Conservation (phyloP, 2,329 filamentous ascomycete species). For the Verticillium isaacii region DNA sequence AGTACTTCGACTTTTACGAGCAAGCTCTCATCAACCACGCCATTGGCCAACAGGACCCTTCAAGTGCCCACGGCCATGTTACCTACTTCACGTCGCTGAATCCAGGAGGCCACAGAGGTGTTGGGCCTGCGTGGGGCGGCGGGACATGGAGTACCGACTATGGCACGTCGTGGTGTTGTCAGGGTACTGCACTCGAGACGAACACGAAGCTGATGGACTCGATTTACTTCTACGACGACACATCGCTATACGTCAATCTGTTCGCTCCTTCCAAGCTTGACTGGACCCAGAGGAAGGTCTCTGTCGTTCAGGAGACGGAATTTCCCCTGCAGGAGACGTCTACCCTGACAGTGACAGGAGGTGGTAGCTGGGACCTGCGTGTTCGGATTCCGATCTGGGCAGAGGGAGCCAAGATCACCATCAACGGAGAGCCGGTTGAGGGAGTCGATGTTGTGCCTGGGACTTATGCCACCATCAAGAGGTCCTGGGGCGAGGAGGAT, state of each 20-base stretch:
- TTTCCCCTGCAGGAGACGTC: constrained; percentile 36
- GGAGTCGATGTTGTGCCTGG: constrained; percentile 24
- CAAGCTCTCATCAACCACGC: constrained; percentile 44
- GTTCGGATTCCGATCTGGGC: constrained; percentile 46
- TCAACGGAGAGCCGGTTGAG: constrained; percentile 32
- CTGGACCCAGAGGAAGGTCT: constrained; percentile 35
- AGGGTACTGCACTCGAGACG: constrained; percentile 45
- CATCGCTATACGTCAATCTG: constrained; percentile 41
- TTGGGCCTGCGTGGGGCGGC: constrained; percentile 49
- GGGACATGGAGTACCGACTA: constrained; percentile 51
- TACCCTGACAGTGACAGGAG: constrained; percentile 31
- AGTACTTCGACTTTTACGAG: constrained; percentile 51
- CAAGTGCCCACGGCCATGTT: constrained; percentile 39
- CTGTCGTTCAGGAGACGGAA: constrained; percentile 35
- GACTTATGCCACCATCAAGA: constrained; percentile 33
- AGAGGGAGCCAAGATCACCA: constrained; percentile 26
- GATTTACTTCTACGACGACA: constrained; percentile 40
- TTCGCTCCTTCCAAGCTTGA: constrained; percentile 40
- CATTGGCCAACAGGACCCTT: constrained; percentile 42
- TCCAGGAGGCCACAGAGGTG: constrained; percentile 38
- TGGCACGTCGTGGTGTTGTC: constrained; percentile 49
- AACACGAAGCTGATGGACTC: constrained; percentile 52
- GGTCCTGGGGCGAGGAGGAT: constrained; percentile 38
- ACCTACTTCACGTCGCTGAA: constrained; percentile 49
- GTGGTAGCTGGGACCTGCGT: constrained; percentile 25